A percentile compares a stretch with the other conserved stretches of the same genome.
Evolutionary conservation across 2,329 filamentous ascomycete species (phyloP).

Genomic region (Fusarium staphyleae): DNA sequence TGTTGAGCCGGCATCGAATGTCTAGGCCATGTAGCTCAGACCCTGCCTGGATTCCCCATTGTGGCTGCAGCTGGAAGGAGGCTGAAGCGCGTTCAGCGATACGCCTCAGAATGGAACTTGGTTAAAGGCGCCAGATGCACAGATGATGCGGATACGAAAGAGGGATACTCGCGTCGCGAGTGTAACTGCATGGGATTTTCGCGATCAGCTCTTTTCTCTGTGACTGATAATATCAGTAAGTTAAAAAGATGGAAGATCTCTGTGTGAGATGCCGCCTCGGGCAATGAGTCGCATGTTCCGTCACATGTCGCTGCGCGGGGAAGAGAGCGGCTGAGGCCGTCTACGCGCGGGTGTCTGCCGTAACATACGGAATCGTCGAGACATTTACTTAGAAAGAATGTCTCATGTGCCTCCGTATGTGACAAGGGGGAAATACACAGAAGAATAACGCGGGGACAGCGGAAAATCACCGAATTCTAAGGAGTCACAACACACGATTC

Average conservation of each 20-base stretch:
- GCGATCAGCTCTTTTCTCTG: not conserved
- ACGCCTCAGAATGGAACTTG: not conserved
- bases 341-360: not conserved
- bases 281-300: not conserved
- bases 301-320: not conserved
- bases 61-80: conserved; percentile 18
- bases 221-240: not conserved
- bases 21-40: conserved; percentile 12
- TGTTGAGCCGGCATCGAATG: conserved; percentile 25
- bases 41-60: conserved; percentile 28
- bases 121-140: not conserved
- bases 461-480: conserved; percentile 32
- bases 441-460: conserved; percentile 13
- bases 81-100: conserved; percentile 8
- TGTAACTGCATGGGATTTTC: conserved; percentile 1
- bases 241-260: not conserved
- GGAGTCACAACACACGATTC: not conserved
- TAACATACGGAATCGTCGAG: not conserved
- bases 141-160: not conserved
- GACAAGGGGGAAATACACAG: not conserved
- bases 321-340: not conserved
- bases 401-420: not conserved
- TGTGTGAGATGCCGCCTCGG: not conserved
- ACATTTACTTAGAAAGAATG: too few species aligned
- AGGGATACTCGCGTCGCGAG: not conserved